Base-by-base conservation (phyloP, 495 filamentous ascomycete species). In the Lasiosphaeriaceae sp. region DNA sequence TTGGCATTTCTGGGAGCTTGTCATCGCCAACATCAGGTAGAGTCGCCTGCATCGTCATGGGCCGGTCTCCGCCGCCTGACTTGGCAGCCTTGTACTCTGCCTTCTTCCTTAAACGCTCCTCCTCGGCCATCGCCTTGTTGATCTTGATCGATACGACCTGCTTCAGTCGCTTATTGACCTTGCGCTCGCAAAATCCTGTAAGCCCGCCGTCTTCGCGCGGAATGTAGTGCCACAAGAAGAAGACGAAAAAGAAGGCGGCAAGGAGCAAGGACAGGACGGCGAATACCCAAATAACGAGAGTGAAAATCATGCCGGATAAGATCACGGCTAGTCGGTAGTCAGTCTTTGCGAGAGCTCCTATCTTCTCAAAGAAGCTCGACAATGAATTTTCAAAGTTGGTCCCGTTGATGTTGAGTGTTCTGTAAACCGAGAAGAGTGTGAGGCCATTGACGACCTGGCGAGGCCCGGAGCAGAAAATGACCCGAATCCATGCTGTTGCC, bases 191-290 rank as follows among this genome's bases (percentile, higher is more conserved):
- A 73, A 95, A 98, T 14, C 84, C 84, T 12, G 82, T 81, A 20
- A 98, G 78, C 1, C 86, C 83, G n/a, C 88, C 88, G 66, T 96
- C 90, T 23, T 78, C 74, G 11, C 77, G 76, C 4, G 90, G 90
- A 56, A 98, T 95, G 61, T 90, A 88, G 70, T 90, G 87, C 80
- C 89, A 96, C 3, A 98, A 79, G 75, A 94, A 98, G 56, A 86
- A 79, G 24, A 96, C 69, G 69, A 96, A 98, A 41, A 95, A 82
- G 1, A 93, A 56, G 43, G 83, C 72, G 0, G 90, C 90, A 9
- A 90, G 61, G 7, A 89, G 65, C 45, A 98, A 78, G 29, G 85
- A 88, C 41, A 97, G 65, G 12, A 88, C 81, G 0, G 87, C 85
- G 57, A 98, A 80, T 11, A 93, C 75, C 93, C 93, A 98, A 64